These are phyloP conservation scores for Boletus rubropictus DNA, from an alignment of 768 basidiomycete genomes.

Conservation along the genomic window DNA sequence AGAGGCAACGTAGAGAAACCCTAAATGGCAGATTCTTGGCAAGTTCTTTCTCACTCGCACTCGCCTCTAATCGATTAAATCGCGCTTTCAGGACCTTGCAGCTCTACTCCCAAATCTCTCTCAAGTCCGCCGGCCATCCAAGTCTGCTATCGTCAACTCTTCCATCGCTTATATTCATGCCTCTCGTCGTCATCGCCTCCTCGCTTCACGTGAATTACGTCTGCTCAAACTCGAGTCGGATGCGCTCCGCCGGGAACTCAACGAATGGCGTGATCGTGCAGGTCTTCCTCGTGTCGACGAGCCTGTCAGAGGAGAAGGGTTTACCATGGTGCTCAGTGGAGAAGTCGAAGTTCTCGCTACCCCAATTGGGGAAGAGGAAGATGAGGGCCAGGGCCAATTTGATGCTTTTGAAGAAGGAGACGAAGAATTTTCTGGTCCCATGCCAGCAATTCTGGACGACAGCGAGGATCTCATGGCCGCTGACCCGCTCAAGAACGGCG, in stretches of 20 bases:
- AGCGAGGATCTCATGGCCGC: constrained; percentile 27
- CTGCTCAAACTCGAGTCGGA: constrained; percentile 76
- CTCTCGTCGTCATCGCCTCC: constrained; percentile 71
- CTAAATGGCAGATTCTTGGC: constrained; percentile 89
- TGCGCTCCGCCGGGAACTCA: constrained; percentile 83
- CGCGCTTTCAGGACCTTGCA: constrained; percentile 67
- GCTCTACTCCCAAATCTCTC: constrained; percentile 86
- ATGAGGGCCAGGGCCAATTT: constrained; percentile 37
- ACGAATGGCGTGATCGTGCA: constrained; percentile 84
- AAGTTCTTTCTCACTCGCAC: constrained; percentile 27
- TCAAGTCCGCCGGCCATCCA: constrained; percentile 88
- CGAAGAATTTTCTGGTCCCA: constrained; percentile 32
- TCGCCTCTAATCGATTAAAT: constrained; percentile 14
- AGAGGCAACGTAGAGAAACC: constrained; percentile 88
- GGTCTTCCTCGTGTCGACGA: constrained; percentile 69
- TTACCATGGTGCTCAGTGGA: constrained; percentile 62
- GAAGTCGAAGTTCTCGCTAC: constrained; percentile 61
- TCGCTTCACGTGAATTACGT: constrained; percentile 80
- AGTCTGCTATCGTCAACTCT: constrained; percentile 94
- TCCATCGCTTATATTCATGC: constrained; percentile 86
- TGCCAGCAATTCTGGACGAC: constrained; percentile 26
- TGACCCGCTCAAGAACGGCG: constrained; percentile 30
- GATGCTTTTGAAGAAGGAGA: constrained; percentile 39
- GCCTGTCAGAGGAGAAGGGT: constrained; percentile 64
- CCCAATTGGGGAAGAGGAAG: constrained; percentile 53